Evolutionary conservation across 805 yeast species (phyloP), one percentile per base, ranked within the genome.

Genomic region (Brettanomyces nanus): DNA sequence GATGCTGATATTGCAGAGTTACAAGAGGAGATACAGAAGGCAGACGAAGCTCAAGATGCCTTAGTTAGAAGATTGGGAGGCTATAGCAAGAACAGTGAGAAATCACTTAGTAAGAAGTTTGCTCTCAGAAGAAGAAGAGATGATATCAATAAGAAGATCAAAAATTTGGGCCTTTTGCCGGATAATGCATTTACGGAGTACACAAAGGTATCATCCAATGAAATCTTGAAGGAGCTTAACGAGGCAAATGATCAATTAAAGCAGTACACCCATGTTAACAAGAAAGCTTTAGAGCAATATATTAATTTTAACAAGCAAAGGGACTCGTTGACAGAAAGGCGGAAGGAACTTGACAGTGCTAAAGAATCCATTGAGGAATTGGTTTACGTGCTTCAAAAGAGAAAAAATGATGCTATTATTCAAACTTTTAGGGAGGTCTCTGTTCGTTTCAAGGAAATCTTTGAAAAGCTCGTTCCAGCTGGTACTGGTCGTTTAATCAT

Each of bases 141-240:
- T 35, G 94, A 84, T 45, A 58, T 85, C 19, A 80, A 77, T 45
- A 73, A 70, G 42, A 83, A 75, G 51, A 79, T 87, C 22, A 69
- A 89, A 43, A 95, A 84, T 30, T 61, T 89, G 29, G 97, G 97
- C n/a, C 84, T 83, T 3, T 64, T 90, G 14, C 90, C 96, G 0
- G 96, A 87, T 50, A 87, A 84, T 38, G 87, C 92, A 0, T 77
- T 85, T 46, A 68, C 67, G 11, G 53, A 61, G 1, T 74, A 67
- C 49, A 69, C 66, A 26, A 55, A 61, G 26, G 41, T 39, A 5
- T 29, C 51, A 4, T 74, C 85, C 9, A 76, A 73, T 28, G 66
- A 69, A 5, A 57, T 89, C 23, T 57, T 84, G 35, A 49, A 56
- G 13, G 63, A 69, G 37, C 65, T 86, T 42, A 77, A 73, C 36